These are phyloP conservation scores for Phytophthora pluvialis DNA, from an alignment of 352 stramenopile genomes.

Conservation along the genomic window DNA sequence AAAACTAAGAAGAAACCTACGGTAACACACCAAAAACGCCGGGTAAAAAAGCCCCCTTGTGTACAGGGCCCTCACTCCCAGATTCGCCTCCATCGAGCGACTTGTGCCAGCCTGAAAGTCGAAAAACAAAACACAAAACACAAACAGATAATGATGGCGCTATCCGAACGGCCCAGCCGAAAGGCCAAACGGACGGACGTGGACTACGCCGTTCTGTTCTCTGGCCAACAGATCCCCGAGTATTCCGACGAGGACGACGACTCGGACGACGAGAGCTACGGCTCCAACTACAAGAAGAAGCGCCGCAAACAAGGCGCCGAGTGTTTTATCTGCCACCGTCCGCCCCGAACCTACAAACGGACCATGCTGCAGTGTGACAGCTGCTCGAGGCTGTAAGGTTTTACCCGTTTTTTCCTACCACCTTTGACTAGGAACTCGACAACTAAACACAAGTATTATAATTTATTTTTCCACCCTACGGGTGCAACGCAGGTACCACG, in stretches of 20 bases:
- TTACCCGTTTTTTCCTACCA: background rate
- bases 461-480: conserved; percentile 12
- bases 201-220: conserved; percentile 82
- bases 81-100: conserved; percentile 28
- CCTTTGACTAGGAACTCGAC: background rate
- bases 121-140: conserved; percentile 3
- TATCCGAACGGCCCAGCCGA: conserved; percentile 50
- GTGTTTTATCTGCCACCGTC: conserved; percentile 71
- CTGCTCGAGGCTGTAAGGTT: conserved; percentile 64
- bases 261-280: conserved; percentile 64
- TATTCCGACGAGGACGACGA: conserved; percentile 75
- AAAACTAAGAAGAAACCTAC: conserved; percentile 36
- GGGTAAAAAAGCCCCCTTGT: conserved; percentile 21
- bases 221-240: conserved; percentile 80
- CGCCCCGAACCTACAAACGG: conserved; percentile 41
- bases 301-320: conserved; percentile 34
- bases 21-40: conserved; percentile 29
- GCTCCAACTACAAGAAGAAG: conserved; percentile 46
- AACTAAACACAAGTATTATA: conserved; percentile 32
- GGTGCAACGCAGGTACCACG: conserved; percentile 48
- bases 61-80: conserved; percentile 34
- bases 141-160: conserved; percentile 31
- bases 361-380: conserved; percentile 78
- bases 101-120: conserved; percentile 6
- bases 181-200: conserved; percentile 79